Base-by-base conservation (phyloP, 1,284 basidiomycete genomes). In the Irpex sp. region DNA sequence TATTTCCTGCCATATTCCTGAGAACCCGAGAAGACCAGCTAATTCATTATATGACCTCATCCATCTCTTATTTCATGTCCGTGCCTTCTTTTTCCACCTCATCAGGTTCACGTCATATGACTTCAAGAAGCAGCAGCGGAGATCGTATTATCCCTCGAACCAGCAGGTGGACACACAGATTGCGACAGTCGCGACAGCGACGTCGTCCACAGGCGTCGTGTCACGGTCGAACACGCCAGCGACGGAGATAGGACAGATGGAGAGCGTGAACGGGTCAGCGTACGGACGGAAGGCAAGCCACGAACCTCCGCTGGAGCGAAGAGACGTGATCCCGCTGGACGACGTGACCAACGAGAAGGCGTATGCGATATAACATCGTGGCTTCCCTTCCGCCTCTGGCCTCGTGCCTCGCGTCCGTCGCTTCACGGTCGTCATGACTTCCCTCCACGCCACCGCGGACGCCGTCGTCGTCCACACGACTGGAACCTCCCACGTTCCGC, bases 71-170 rank as follows among this genome's bases (percentile, higher is more conserved):
- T 40, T 40, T 4, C 15, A 15, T 40, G 4, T 40, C 38, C 15
- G 38, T 40, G 38, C 2, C 15, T 26, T 26, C 21, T 26, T 26
- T 26, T 26, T 26, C 21, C 21, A 26, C 21, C 21, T 26, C 21
- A 26, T 40, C 38, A 92, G 89, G 72, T 92, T 93, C 72, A 87
- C 88, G 15, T 81, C 86, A n/a, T 93, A 93, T 69, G 92, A 93
- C 74, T 93, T 91, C 76, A 86, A 86, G 78, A 90, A 88, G 77
- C 93, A 90, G 91, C 85, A 87, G 72, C 85, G 92, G 56, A 85
- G 89, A 64, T 92, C 91, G 48, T 93, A 93, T 71, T 93, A 91
- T 74, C 89, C 91, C 1, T 84, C 88, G 61, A 92, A 91, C 73
- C 88, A 89, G 67, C 89, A 92, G 68, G 78, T 83, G 54, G 48